These are phyloP conservation scores for Microascus cirrosus DNA, from an alignment of 2,329 filamentous ascomycete species.

Conservation along the genomic window DNA sequence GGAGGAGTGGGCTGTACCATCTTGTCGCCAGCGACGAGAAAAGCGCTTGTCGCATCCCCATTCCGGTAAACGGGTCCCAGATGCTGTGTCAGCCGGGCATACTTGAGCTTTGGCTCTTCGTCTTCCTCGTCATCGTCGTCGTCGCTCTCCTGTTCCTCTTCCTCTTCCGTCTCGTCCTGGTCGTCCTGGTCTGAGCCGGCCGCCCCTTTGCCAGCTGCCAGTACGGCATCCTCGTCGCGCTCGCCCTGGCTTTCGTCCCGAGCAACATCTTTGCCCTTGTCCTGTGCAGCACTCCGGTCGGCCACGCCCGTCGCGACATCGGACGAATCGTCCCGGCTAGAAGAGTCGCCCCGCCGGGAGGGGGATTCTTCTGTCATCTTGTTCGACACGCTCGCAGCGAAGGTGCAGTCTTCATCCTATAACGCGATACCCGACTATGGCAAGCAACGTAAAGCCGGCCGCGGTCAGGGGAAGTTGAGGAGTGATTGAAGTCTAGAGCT, in stretches of 20 bases:
- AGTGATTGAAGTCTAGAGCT: background rate
- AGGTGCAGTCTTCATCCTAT: background rate
- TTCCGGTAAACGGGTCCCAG: constrained; percentile 79
- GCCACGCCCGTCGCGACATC: constrained; percentile 4
- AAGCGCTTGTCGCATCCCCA: constrained; percentile 87
- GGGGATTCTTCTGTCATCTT: constrained; percentile 4
- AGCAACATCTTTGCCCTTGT: constrained; percentile 7
- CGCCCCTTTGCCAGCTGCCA: constrained; percentile 3
- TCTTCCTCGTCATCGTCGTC: constrained; percentile 78
- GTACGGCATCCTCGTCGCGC: constrained; percentile 11
- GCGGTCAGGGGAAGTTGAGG: background rate
- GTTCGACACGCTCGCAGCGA: background rate
- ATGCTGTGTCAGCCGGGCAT: constrained; percentile 73
- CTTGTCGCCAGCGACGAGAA: constrained; percentile 87
- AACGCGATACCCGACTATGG: background rate
- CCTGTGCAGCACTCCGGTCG: background rate
- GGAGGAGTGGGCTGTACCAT: constrained; percentile 51
- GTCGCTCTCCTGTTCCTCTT: constrained; percentile 43
- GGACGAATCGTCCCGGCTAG: background rate
- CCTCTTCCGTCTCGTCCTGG: constrained; percentile 11
- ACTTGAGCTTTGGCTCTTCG: constrained; percentile 90
- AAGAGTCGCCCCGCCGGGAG: background rate
- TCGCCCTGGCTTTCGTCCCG: constrained; percentile 8
- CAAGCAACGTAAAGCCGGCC: background rate
- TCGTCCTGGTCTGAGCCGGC: constrained; percentile 9